These are phyloP conservation scores for Dalechampia spathulata DNA, from an alignment of 441 rosid species.

Conservation along the genomic window DNA sequence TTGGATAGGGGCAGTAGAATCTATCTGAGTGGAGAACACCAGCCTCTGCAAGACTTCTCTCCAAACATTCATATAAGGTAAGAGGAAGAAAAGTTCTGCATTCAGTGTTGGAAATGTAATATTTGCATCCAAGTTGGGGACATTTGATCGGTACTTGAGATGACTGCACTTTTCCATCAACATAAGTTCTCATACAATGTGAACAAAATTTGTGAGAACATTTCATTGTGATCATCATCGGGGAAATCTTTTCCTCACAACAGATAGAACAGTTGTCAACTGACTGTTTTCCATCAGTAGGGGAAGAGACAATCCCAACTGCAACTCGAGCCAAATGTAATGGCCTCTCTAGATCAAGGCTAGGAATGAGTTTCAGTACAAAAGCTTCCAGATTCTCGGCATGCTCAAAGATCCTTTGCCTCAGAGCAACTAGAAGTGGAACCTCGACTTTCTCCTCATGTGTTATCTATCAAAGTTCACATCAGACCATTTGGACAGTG, in stretches of 20 bases:
- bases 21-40: conserved; percentile 41
- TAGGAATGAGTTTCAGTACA: conserved; percentile 53
- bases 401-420: conserved; percentile 68
- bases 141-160: conserved; percentile 80
- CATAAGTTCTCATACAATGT: conserved; percentile 80
- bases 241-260: conserved; percentile 63
- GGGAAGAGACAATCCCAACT: conserved; percentile 61
- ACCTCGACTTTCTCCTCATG: conserved; percentile 48
- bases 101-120: conserved; percentile 48
- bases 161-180: conserved; percentile 69
- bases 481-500: conserved; percentile 2
- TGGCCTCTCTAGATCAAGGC: conserved; percentile 46
- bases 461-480: conserved; percentile 41
- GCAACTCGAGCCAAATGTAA: conserved; percentile 69
- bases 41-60: conserved; percentile 61
- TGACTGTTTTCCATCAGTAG: conserved; percentile 29
- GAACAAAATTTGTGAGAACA: conserved; percentile 94
- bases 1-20: conserved; percentile 83
- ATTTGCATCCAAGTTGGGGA: conserved; percentile 81
- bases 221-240: conserved; percentile 72
- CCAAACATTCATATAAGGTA: conserved; percentile 47
- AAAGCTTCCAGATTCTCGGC: conserved; percentile 54
- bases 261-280: conserved; percentile 71
- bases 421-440: conserved; percentile 66
- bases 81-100: conserved; percentile 72